Conservation (phyloP, 306 rosid species). For the Fragaria iinumae region DNA sequence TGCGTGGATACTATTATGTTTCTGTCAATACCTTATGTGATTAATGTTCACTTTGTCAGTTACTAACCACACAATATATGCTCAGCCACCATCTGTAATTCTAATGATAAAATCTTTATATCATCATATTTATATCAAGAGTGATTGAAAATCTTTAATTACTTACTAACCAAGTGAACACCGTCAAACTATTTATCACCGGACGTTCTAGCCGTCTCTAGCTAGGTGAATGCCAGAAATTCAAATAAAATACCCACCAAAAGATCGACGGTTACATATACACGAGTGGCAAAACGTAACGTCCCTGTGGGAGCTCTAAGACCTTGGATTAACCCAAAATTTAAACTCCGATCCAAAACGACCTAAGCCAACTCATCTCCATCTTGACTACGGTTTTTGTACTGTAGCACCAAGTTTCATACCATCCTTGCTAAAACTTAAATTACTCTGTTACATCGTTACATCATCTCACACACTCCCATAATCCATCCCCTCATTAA, state of each 20-base stretch:
- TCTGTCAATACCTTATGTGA: too few relatives aligned
- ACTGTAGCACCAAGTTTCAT: not conserved
- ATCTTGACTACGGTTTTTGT: conserved; percentile 6
- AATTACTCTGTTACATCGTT: not conserved
- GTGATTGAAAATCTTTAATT: too few relatives aligned
- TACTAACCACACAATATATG: too few relatives aligned
- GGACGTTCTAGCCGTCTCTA: too few relatives aligned
- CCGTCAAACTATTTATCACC: accelerated
- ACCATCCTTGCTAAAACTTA: not conserved
- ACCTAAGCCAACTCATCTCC: not conserved
- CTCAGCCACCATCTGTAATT: too few relatives aligned
- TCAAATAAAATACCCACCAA: not conserved
- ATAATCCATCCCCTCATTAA: not conserved
- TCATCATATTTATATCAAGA: too few relatives aligned
- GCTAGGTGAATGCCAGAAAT: not conserved
- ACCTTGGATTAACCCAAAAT: not conserved
- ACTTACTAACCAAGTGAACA: too few relatives aligned
- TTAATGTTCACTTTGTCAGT: too few relatives aligned
- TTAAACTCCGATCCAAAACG: not conserved
- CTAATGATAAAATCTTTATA: too few relatives aligned
- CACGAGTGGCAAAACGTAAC: not conserved
- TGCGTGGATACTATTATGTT: too few relatives aligned
- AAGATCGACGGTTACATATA: not conserved
- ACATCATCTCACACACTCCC: not conserved
- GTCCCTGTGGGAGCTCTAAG: not conserved